A percentile compares a stretch with the other conserved stretches of the same genome.
Conservation (phyloP, 2,329 filamentous ascomycete genomes). For the Xylariaceae sp. region DNA sequence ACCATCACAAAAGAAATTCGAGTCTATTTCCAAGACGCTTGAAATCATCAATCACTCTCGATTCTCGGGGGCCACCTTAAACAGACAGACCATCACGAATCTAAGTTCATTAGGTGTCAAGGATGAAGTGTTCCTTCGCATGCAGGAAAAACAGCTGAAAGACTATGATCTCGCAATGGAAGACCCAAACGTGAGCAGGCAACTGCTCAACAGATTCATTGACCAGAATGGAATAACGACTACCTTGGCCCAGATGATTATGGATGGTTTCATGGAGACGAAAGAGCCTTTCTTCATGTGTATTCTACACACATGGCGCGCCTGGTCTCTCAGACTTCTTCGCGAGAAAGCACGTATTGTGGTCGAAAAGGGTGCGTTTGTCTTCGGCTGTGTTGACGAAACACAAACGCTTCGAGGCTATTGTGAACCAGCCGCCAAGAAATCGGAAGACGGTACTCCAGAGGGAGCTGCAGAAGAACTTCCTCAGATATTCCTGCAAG, state of each 20-base stretch:
- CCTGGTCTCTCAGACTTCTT: conserved; percentile 83
- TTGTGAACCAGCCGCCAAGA: conserved; percentile 34
- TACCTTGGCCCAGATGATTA: conserved; percentile 69
- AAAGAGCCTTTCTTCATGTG: conserved; percentile 79
- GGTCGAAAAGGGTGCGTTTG: conserved; percentile 77
- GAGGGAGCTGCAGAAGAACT: conserved; percentile 46
- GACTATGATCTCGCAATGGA: conserved; percentile 68
- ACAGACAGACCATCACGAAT: conserved; percentile 86
- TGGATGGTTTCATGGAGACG: conserved; percentile 70
- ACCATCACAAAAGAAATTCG: conserved; percentile 84
- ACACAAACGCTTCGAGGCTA: conserved; percentile 72
- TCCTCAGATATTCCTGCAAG: conserved; percentile 86
- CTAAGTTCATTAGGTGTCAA: conserved; percentile 72
- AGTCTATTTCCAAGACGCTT: conserved; percentile 63
- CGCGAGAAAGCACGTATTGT: conserved; percentile 89
- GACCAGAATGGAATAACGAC: conserved; percentile 83
- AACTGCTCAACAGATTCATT: conserved; percentile 68
- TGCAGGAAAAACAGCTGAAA: conserved; percentile 64
- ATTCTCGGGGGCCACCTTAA: conserved; percentile 74
- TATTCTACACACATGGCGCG: conserved; percentile 76
- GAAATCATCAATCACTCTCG: conserved; percentile 83
- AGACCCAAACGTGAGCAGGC: conserved; percentile 59
- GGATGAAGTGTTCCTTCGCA: conserved; percentile 60
- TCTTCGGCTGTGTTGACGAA: conserved; percentile 87
- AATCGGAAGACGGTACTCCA: conserved; percentile 32